Base-by-base conservation (phyloP, 768 basidiomycete genomes). In the Clitopilus hobsonii region DNA sequence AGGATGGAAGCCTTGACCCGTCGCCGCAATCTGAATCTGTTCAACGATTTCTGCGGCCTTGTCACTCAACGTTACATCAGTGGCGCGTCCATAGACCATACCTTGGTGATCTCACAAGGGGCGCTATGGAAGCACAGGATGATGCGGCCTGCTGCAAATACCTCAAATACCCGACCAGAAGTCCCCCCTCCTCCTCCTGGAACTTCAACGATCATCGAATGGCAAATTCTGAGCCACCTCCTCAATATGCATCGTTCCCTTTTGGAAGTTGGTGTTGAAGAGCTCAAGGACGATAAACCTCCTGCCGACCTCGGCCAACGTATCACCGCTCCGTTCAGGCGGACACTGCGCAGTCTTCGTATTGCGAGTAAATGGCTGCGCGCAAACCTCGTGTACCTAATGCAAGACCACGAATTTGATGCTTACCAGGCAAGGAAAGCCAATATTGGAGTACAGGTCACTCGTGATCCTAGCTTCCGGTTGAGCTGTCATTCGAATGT, bases 361-460 rank as follows among this genome's bases (percentile, higher is more conserved):
- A 86, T 98, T 54, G 84, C 88, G 4, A 86, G 86, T 63, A 95
- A 94, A 66, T 99, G 97, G 97, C 67, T 98, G 11, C 74, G 80
- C 26, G 83, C 83, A 3, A 92, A 98, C 65, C 69, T 83, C 60
- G 82, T 81, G 56, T 90, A 91, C 59, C 65, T 92, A 22, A 62
- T 72, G 32, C 80, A 83, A 48, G 76, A 74, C 62, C 70, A 65
- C 55, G 71, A 72, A 53, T 75, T 68, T 55, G 58, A 58, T 25
- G 71, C 71, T 3, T 69, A 69, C 25, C 68, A 65, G 54, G 63
- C 64, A 54, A 63, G 64, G 24, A 70, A 68, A 51, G 66, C 64
- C 22, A 61, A 51, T 2, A 67, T 68, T 27, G 67, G 67, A 3
- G 61, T 64, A 10, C 62, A 69, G 18, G 56, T 69, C 13, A 52